Evolutionary conservation across 495 filamentous ascomycete species (phyloP).

Genomic region (Chaetomidium leptoderma): DNA sequence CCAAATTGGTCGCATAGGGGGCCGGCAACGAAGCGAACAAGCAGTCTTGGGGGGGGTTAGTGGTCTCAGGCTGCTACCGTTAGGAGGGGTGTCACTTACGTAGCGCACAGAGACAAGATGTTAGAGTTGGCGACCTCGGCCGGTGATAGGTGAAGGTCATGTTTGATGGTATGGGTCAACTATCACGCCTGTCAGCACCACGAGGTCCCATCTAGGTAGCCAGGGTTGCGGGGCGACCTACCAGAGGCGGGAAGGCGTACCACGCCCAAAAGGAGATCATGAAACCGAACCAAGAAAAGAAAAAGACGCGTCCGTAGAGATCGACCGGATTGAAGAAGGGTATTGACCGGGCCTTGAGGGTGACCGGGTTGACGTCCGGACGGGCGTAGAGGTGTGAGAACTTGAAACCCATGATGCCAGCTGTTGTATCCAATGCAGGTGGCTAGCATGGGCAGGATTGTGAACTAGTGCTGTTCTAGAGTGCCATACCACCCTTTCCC

Average conservation of each 20-base stretch:
- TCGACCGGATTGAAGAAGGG: constrained; percentile 77
- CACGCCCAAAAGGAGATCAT: constrained; percentile 95
- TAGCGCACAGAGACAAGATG: constrained; percentile 63
- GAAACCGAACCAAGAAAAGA: constrained; percentile 93
- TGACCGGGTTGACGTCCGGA: constrained; percentile 63
- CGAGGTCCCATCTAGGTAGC: background rate
- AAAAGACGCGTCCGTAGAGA: constrained; percentile 82
- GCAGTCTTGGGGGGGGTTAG: constrained; percentile 56
- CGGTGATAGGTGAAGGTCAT: constrained; percentile 68
- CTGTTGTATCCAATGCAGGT: no score
- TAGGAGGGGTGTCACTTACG: background rate
- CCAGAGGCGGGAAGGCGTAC: constrained; percentile 80
- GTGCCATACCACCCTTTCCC: background rate
- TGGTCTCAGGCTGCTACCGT: background rate
- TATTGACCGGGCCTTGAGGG: constrained; percentile 74
- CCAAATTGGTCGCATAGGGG: constrained; percentile 82
- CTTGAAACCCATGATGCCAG: constrained; percentile 40
- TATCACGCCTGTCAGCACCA: background rate
- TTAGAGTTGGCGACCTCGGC: constrained; percentile 83
- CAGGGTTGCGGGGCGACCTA: constrained; percentile 36
- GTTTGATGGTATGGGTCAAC: constrained; percentile 70
- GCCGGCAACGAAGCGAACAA: constrained; percentile 76
- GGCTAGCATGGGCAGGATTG: constrained; percentile 55
- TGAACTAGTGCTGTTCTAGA: background rate
- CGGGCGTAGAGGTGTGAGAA: constrained; percentile 56